Evolutionary conservation across 129 eudicot genomes (phyloP).

Genomic region (Saposhnikovia divaricata): DNA sequence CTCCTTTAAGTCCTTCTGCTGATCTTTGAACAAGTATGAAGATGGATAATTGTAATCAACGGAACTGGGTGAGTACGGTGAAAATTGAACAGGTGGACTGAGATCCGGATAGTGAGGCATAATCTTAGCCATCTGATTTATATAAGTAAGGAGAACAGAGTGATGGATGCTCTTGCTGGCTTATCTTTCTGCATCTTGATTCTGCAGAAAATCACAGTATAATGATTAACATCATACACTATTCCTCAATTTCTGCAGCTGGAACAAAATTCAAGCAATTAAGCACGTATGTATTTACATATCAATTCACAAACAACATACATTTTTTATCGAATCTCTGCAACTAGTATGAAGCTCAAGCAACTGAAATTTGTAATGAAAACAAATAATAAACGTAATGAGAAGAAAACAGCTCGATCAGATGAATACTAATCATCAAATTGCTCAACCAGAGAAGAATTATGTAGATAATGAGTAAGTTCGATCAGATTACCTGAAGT

Average conservation of each 20-base stretch:
- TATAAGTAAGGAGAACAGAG: constrained; percentile 18
- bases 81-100: neutral
- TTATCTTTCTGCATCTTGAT: constrained; percentile 52
- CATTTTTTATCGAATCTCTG: no score
- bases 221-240: neutral
- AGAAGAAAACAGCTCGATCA: no score
- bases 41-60: constrained; percentile 16
- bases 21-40: constrained; percentile 26
- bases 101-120: constrained; percentile 22
- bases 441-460: neutral
- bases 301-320: neutral
- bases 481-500: neutral
- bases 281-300: neutral
- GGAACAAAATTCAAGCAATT: neutral
- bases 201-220: no score
- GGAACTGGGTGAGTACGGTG: no score
- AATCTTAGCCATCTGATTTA: constrained; percentile 28
- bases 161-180: constrained; percentile 22
- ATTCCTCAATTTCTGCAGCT: neutral
- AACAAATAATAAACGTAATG: no score
- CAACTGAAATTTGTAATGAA: no score
- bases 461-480: neutral
- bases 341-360: no score
- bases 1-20: constrained; percentile 52
- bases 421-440: neutral